Evolutionary conservation across 2,329 filamentous ascomycete species (phyloP), one percentile per base, ranked within the genome.

Genomic region (Stenocarpella maydis): DNA sequence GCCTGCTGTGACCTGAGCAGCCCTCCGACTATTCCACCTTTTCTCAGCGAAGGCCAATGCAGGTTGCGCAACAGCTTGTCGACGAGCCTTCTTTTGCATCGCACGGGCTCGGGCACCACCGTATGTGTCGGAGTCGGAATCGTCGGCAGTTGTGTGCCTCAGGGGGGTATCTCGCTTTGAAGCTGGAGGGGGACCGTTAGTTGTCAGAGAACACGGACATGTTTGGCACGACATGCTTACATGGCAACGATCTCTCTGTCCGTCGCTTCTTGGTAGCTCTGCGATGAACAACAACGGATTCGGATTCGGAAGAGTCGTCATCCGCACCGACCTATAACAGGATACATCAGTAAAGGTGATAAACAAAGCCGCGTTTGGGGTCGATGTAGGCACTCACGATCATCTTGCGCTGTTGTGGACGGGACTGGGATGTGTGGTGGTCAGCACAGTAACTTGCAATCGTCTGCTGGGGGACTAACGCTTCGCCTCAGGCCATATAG

Each of bases 401-500:
- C 77, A 85, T 87, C n/a, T 86, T 82, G 60, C 87, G 83, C 74
- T 88, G 87, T 68, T 84, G 83, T 53, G 87, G 86, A 66, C 87
- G 86, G 68, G 85, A 86, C 87, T 89, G 73, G n/a, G 10, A 37
- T 47, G 28, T 43, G 8, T 50, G 54, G 24, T 69, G 55, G 31
- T 71, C 54, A 71, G 70, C 68, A 41, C 39, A 14, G 26, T 49
- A 53, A 21, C 19, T 14, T 37, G 50, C 9, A 19, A 21, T 9
- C 34, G 17, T 43, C 28, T 26, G 19, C 17, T 39, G 37, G 28
- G 12, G 45, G 28, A 71, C 69, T 72, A 90, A 96, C 95, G 84
- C 96, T 99, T 83, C 96, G 89, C 75, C 96, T 90, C 74, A 99
- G 86, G 58, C 96, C 96, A 83, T 98, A 99, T 10, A 99, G 85